Evolutionary conservation across 495 filamentous ascomycete genomes (phyloP).

Genomic region (Penicillium simplicissimum): DNA sequence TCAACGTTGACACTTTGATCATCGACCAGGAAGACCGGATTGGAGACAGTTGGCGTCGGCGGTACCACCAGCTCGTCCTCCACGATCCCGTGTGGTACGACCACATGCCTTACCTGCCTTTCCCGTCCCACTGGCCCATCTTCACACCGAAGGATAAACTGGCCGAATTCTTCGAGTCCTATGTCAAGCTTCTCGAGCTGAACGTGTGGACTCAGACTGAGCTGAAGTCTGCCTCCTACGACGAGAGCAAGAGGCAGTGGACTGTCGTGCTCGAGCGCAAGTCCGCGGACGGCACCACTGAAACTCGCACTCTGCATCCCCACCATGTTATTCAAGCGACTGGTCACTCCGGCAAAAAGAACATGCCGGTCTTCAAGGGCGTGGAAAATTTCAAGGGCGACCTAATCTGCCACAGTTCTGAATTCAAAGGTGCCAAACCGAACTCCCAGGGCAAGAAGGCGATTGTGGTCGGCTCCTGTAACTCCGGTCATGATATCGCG

Average conservation of each 20-base stretch:
- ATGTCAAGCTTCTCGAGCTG: constrained; percentile 71
- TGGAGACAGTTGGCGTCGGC: constrained; percentile 78
- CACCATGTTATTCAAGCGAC: constrained; percentile 71
- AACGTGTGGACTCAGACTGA: constrained; percentile 70
- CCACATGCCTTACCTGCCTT: constrained; percentile 71
- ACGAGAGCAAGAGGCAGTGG: constrained; percentile 59
- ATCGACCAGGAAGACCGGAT: constrained; percentile 66
- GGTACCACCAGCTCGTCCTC: constrained; percentile 62
- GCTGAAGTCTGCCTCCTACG: constrained; percentile 53
- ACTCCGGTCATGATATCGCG: constrained; percentile 80
- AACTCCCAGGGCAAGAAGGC: constrained; percentile 61
- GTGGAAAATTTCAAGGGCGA: constrained; percentile 56
- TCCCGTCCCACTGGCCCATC: constrained; percentile 64
- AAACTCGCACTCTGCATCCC: constrained; percentile 61
- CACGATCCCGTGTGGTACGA: constrained; percentile 80
- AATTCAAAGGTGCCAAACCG: constrained; percentile 60
- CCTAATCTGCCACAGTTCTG: constrained; percentile 66
- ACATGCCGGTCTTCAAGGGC: constrained; percentile 63
- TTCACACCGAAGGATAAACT: constrained; percentile 83
- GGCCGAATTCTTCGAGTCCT: constrained; percentile 75
- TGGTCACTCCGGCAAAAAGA: constrained; percentile 70
- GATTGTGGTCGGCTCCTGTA: constrained; percentile 77
- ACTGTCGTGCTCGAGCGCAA: constrained; percentile 55
- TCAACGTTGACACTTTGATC: constrained; percentile 62
- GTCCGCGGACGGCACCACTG: constrained; percentile 47